Base-by-base conservation (phyloP, 768 basidiomycete species). In the Pisolithus marmoratus region DNA sequence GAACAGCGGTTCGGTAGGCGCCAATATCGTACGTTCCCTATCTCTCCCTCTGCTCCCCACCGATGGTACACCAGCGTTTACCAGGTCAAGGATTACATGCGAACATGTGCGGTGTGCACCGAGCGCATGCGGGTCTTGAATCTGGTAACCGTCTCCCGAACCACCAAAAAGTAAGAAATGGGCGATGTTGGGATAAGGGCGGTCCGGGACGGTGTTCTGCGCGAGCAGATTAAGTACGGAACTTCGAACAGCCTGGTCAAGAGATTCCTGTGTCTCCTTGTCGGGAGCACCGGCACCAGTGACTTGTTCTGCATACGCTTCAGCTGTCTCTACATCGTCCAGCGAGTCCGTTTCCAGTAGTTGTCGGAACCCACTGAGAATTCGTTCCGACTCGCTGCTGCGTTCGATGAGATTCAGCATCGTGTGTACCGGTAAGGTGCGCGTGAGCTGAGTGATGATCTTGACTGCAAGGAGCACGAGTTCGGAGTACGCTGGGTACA, bases 111-210 rank as follows among this genome's bases (percentile, higher is more conserved):
- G 73, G 23, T 76, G 78, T 3, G 83, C 80, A 34, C 84, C 83
- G 2, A 88, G 74, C 5, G 88, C 88, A 60, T 82, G 81, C 2
- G 89, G 89, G 62, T 90, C 88, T 59, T 89, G 83, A 27, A 91
- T 84, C 51, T 80, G 79, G 51, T 84, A 74, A 26, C 84, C 81
- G 8, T 72, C 70, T n/a, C 74, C 74, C 2, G 75, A 65, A 3
- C 77, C 72, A 20, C 89, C 87, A 60, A 94, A 90, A 20, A 96
- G 76, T 11, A 97, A 71, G 70, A 90, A 89, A 68, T 96, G 94
- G 0, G 88, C 87, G 19, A 95, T 62, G 59, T 94, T 96, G 6
- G 94, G 93, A 58, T 82, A 90, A 0, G 81, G 68, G 8, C 78
- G 70, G 41, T 73, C 76, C 0, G 70, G 64, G n/a, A 78, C 72